Evolutionary conservation across 2,329 filamentous ascomycete genomes (phyloP), one percentile per base, ranked within the genome.

Genomic region (Cordyceps militaris): DNA sequence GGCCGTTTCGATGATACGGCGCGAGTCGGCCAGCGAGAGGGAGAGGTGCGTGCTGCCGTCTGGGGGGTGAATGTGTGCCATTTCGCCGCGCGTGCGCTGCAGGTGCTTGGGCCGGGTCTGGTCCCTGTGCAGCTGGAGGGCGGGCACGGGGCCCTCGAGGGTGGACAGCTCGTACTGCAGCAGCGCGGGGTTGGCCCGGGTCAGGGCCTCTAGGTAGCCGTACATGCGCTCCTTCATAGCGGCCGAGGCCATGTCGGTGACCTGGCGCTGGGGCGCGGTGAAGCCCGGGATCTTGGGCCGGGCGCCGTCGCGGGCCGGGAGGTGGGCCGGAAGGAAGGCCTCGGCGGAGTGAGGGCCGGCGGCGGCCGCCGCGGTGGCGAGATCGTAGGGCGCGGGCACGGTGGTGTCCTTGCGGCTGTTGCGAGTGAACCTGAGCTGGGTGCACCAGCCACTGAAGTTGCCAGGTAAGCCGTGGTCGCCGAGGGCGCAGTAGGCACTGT

Each of bases 391-490:
- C 9, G 58, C 62, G 2, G 65, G 64, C 2, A 58, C 59, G 1
- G 60, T 64, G 2, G 63, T 66, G 55, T 66, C 64, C 43, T 64
- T 64, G 19, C 64, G 63, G n/a, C 62, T 53, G 8, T 42, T 54
- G 38, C 28, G 57, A 11, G 57, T 51, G 58, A 63, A 55, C n/a
- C 51, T 38, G 30, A 66, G 63, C 55, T 65, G 64, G 23, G 44
- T 61, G 50, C 40, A 55, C 72, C 73, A 79, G 32, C 76, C 76
- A 23, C 63, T 30, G 23, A 71, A 28, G 59, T 75, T 74, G 63
- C 74, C 66, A 2, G 76, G 74, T 0, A 76, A 57, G 26, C 75
- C 75, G 61, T 76, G 74, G 6, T 68, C 69, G 26, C 76, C 76
- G 32, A 78, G 69, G 4, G 72, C 69, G 19, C 74, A 67, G 65